phyloP scores from a whole-genome alignment of 2,329 filamentous ascomycete genomes.

The Xylaria digitata region DNA sequence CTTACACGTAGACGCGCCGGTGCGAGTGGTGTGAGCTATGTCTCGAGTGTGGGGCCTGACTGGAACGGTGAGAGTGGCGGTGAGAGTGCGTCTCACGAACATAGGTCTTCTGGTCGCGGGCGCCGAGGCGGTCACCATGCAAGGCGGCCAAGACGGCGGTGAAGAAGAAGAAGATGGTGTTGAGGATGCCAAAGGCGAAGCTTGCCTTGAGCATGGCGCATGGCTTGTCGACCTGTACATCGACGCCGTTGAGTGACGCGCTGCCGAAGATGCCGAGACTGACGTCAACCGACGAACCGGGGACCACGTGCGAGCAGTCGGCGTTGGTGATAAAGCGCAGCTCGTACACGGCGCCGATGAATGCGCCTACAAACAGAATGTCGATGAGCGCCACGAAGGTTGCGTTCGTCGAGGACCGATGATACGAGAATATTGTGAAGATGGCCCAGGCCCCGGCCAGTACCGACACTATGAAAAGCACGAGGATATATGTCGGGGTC shows the following conservation, averaged over 20 bases:
- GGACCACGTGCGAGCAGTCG: conserved; percentile 73
- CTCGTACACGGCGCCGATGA: conserved; percentile 71
- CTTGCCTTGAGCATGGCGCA: conserved; percentile 93
- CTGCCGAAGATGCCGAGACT: conserved; percentile 70
- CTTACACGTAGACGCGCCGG: conserved; percentile 62
- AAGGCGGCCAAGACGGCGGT: conserved; percentile 77
- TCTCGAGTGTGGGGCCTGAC: conserved; percentile 56
- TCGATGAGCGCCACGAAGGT: conserved; percentile 71
- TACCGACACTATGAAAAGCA: conserved; percentile 75
- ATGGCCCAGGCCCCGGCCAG: conserved; percentile 72
- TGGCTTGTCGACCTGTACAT: conserved; percentile 73
- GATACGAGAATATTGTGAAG: conserved; percentile 74
- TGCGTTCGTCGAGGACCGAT: conserved; percentile 70
- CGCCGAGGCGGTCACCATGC: conserved; percentile 60
- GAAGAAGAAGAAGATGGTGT: conserved; percentile 81
- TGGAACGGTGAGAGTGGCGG: conserved; percentile 57
- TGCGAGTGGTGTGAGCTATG: conserved; percentile 61
- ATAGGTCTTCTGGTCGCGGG: conserved; percentile 50
- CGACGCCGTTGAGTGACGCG: conserved; percentile 63
- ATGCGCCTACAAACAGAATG: conserved; percentile 70
- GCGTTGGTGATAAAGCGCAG: conserved; percentile 69
- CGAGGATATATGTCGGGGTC: conserved; percentile 71
- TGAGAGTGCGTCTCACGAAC: conserved; percentile 63
- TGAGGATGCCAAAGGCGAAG: conserved; percentile 93
- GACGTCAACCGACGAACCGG: conserved; percentile 62